Base-by-base conservation (phyloP, 2,329 filamentous ascomycete species). In the Dactylonectria macrodidyma region DNA sequence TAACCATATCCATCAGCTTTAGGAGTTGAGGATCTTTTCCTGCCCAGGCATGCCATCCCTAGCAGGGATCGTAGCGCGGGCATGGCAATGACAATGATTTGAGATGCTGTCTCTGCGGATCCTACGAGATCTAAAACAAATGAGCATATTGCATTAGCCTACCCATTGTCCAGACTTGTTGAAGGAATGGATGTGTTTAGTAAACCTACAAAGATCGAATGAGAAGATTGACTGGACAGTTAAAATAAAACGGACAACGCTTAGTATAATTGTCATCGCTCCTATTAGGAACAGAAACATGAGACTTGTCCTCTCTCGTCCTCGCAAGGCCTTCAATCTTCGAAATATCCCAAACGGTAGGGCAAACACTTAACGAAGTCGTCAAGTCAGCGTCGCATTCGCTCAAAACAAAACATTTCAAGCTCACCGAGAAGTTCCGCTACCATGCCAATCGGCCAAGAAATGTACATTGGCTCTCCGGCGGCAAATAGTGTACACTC, bases 41-140 rank as follows among this genome's bases (percentile, higher is more conserved):
- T 2, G 26, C 26, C 26, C 26, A 30, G 7, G 26, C 26, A 52
- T 16, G 12, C 48, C 30, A 52, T 2, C 14, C 26, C 48, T 84
- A 94, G 94, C 79, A 89, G 92, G 79, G 36, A 14, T 4, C 57
- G 57, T 9, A 60, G 41, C 12, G 57, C 33, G 7, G 57, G 57
- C 8, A 60, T 14, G 3, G 57, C 48, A 1, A 60, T 47, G 7
- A 60, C 50, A 19, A 60, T 50, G 9, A 51, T 60, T 12, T 38
- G 46, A 3, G 19, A n/a, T n/a, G 57, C 50, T 5, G 51, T 24
- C 30, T 60, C 47, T 2, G 19, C 24, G 46, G 44, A 60, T 38
- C 44, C 57, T 12, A 60, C 30, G 19, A 60, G 48, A 38, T 60
- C 57, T 60, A 5, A 6, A 24, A n/a, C 10, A 2, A 3, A 30